phyloP scores from a whole-genome alignment of 2,329 filamentous ascomycete genomes.

The Penicillium sp. region DNA sequence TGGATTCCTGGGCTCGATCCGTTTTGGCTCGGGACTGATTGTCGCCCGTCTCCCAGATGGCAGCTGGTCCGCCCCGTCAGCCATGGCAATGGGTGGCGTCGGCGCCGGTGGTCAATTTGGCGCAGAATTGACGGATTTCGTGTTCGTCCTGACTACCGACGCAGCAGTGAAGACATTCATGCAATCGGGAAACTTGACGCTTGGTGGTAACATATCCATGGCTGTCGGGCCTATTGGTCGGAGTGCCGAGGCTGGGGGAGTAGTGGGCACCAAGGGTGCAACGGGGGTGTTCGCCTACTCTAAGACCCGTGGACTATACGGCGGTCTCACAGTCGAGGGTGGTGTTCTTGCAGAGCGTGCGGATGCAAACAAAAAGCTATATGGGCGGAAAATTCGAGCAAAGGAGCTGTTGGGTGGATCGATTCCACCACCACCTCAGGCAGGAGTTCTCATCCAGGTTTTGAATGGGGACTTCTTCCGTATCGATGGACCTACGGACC shows the following conservation, averaged over 20 bases:
- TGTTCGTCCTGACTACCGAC: conserved; percentile 94
- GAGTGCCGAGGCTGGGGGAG: conserved; percentile 94
- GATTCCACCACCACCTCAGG: conserved; percentile 73
- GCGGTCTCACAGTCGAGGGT: conserved; percentile 88
- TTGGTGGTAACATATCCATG: conserved; percentile 93
- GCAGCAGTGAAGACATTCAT: conserved; percentile 89
- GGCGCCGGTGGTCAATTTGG: conserved; percentile 52
- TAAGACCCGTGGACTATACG: conserved; percentile 95
- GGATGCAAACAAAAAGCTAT: conserved; percentile 95
- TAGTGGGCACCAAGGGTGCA: conserved; percentile 81
- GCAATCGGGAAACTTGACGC: conserved; percentile 82
- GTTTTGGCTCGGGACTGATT: conserved; percentile 51
- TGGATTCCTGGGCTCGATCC: conserved; percentile 50
- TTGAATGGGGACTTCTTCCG: conserved; percentile 56
- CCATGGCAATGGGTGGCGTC: conserved; percentile 49
- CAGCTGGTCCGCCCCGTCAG: conserved; percentile 51
- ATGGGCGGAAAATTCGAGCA: conserved; percentile 77
- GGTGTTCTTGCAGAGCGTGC: conserved; percentile 88
- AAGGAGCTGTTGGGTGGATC: conserved; percentile 74
- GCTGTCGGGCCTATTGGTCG: conserved; percentile 91
- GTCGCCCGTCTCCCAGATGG: conserved; percentile 49
- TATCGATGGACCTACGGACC: not conserved
- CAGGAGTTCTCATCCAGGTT: conserved; percentile 77
- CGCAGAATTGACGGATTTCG: conserved; percentile 63
- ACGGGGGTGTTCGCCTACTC: conserved; percentile 94